Conservation (phyloP, 2,329 filamentous ascomycete species). For the Pseudocercospora vitis region DNA sequence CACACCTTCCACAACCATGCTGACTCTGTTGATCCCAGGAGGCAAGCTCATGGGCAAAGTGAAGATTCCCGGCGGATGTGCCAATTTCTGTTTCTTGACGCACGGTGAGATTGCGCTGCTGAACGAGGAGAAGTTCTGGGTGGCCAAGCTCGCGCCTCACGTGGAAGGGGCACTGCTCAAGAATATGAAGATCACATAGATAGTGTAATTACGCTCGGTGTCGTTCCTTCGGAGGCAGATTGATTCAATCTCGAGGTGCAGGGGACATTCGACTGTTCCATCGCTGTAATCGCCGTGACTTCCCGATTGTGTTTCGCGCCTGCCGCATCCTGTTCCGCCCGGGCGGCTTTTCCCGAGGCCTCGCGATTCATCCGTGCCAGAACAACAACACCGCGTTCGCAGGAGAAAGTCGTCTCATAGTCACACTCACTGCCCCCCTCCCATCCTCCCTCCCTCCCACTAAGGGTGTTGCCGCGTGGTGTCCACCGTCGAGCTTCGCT, state of each 20-base stretch:
- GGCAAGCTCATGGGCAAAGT: conserved; percentile 59
- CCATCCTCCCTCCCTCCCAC: too few species aligned
- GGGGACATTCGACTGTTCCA: too few species aligned
- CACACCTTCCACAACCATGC: neutral
- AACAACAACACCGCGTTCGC: neutral
- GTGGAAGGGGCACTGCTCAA: conserved; percentile 31
- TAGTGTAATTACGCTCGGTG: neutral
- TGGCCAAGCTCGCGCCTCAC: conserved; percentile 23
- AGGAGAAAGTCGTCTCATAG: too few species aligned
- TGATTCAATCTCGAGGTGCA: too few species aligned
- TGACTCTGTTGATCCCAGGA: neutral
- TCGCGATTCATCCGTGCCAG: neutral
- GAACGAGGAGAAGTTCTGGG: conserved; percentile 32
- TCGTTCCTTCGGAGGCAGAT: neutral
- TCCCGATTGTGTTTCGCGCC: too few species aligned
- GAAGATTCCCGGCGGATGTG: conserved; percentile 45
- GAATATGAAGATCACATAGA: conserved; percentile 30
- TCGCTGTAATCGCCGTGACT: too few species aligned
- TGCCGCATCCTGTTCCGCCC: too few species aligned
- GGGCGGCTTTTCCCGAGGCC: too few species aligned
- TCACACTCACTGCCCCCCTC: too few species aligned
- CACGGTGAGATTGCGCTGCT: conserved; percentile 32
- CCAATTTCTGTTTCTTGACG: conserved; percentile 37
- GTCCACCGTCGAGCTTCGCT: neutral
- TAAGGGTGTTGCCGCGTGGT: neutral